These are phyloP conservation scores for Hibiscus trionum DNA, from an alignment of 345 rosid genomes.

Conservation along the genomic window DNA sequence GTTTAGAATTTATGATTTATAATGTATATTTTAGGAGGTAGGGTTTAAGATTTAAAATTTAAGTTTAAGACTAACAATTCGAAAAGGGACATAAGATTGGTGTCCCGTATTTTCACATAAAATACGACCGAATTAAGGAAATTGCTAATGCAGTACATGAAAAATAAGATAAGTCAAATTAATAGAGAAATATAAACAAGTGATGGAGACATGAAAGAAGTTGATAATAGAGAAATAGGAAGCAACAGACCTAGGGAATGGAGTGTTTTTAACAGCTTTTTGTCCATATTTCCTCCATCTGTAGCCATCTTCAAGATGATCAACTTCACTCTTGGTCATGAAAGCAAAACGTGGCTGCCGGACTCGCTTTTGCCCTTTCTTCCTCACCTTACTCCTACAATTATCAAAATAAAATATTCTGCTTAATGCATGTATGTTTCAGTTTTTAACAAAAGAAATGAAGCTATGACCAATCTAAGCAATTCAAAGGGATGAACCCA, in stretches of 20 bases:
- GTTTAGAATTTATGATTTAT: too few relatives aligned
- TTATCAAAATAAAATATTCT: constrained; percentile 14
- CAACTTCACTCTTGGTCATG: constrained; percentile 90
- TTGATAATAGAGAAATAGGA: not conserved
- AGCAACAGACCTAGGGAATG: constrained; percentile 65
- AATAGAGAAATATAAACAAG: not conserved
- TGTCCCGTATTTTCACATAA: not conserved
- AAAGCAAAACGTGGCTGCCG: constrained; percentile 84
- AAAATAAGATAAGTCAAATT: not conserved
- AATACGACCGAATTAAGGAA: not conserved
- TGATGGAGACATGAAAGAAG: too few relatives aligned
- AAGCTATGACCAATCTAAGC: not conserved
- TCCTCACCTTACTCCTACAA: constrained; percentile 58
- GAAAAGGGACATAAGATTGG: too few relatives aligned
- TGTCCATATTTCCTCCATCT: constrained; percentile 89
- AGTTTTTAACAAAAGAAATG: not conserved
- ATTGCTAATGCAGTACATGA: not conserved
- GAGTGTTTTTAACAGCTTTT: constrained; percentile 88
- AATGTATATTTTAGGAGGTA: too few relatives aligned
- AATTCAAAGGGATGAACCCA: not conserved
- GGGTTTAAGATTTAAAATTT: too few relatives aligned
- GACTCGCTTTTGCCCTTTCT: constrained; percentile 76
- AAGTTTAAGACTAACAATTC: too few relatives aligned
- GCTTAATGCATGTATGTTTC: not conserved
- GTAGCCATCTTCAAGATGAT: constrained; percentile 97